Conservation (phyloP, 805 yeast species). For the Saccharomycopsis javanensis region DNA sequence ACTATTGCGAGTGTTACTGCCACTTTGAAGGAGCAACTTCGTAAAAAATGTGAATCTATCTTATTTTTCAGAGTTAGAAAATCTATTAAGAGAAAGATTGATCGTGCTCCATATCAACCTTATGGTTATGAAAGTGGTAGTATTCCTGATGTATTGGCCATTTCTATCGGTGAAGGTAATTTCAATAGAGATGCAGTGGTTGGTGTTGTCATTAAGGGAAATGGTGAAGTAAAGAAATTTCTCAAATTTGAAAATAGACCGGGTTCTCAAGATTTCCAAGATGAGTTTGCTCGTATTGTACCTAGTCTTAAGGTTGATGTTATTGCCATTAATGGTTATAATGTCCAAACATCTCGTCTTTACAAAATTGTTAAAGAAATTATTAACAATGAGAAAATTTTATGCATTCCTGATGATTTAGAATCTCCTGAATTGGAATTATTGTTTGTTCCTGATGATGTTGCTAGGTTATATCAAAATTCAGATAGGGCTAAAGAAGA, state of each 20-base stretch:
- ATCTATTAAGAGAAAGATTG: constrained; percentile 58
- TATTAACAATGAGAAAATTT: constrained; percentile 44
- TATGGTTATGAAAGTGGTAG: constrained; percentile 70
- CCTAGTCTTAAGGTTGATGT: constrained; percentile 74
- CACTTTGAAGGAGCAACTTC: constrained; percentile 74
- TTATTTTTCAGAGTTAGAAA: constrained; percentile 63
- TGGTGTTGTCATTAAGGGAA: constrained; percentile 69
- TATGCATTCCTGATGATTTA: constrained; percentile 24
- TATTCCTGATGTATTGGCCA: constrained; percentile 70
- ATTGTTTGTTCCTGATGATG: constrained; percentile 85
- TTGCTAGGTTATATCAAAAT: constrained; percentile 79
- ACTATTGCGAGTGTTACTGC: constrained; percentile 57
- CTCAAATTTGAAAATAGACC: constrained; percentile 72
- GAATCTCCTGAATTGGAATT: constrained; percentile 53
- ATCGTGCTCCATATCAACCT: constrained; percentile 92
- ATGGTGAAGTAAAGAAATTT: constrained; percentile 67
- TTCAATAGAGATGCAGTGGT: constrained; percentile 75
- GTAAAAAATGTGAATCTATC: constrained; percentile 63
- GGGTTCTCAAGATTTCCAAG: constrained; percentile 51
- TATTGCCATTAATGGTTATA: constrained; percentile 81
- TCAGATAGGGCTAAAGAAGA: constrained; percentile 68
- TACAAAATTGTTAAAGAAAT: constrained; percentile 46
- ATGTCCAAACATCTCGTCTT: constrained; percentile 58
- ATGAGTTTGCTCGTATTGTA: constrained; percentile 50
- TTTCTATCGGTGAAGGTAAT: constrained; percentile 82